phyloP scores from a whole-genome alignment of 768 basidiomycete species.

The Kwoniella pini region DNA sequence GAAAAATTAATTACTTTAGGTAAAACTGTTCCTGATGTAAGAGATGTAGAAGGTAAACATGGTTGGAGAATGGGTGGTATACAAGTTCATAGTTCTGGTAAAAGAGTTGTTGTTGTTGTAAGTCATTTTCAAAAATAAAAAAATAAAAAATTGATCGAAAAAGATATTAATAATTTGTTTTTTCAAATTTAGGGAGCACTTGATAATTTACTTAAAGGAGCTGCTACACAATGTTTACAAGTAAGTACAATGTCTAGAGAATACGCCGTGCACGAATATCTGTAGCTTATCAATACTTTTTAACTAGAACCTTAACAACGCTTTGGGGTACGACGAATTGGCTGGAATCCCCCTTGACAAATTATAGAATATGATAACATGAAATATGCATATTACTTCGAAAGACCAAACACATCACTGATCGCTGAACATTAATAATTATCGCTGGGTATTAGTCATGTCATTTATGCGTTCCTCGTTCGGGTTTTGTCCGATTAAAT shows the following conservation, averaged over 20 bases:
- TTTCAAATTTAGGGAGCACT: constrained; percentile 69
- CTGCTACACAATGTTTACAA: constrained; percentile 98
- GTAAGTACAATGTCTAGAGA: constrained; percentile 62
- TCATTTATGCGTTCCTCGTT: too few species aligned
- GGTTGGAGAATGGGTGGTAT: constrained; percentile 90
- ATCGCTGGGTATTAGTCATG: too few species aligned
- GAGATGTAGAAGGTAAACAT: constrained; percentile 77
- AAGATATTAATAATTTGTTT: not conserved
- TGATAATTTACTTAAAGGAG: constrained; percentile 96
- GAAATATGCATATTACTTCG: not conserved
- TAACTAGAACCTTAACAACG: constrained; percentile 79
- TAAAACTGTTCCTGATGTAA: constrained; percentile 70
- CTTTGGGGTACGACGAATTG: constrained; percentile 81
- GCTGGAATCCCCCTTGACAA: constrained; percentile 66
- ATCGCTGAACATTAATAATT: not conserved
- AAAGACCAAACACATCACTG: too few species aligned
- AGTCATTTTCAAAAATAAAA: constrained; percentile 54
- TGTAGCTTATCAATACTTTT: too few species aligned
- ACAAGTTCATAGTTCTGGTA: constrained; percentile 85
- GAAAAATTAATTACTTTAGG: constrained; percentile 73
- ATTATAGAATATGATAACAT: constrained; percentile 25
- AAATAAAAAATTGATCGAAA: not conserved
- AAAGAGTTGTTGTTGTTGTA: constrained; percentile 91
- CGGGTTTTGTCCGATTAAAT: too few species aligned
- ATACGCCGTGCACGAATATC: too few species aligned